Conservation (phyloP, 768 basidiomycete species). For the Rhodosporidiobolus sp. region DNA sequence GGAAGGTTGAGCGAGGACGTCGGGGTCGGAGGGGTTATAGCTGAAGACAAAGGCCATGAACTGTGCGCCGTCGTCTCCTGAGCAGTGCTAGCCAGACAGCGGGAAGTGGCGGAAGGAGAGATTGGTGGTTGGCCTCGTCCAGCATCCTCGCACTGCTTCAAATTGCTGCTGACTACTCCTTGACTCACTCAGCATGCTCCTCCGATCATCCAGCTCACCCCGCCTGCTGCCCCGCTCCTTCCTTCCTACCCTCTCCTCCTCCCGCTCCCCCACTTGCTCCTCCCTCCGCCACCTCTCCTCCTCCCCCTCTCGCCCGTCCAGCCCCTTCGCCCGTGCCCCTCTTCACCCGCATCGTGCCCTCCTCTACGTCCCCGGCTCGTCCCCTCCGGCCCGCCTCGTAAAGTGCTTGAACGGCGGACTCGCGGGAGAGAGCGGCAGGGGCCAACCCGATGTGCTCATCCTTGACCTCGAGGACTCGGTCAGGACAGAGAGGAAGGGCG, state of each 20-base stretch:
- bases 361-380: conserved; percentile 66
- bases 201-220: not conserved
- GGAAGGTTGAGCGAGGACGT: not conserved
- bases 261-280: not conserved
- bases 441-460: conserved; percentile 68
- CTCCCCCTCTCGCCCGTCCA: not conserved
- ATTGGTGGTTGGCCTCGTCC: too few relatives aligned
- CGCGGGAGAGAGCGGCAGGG: not conserved
- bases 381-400: conserved; percentile 67
- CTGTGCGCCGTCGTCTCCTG: too few relatives aligned
- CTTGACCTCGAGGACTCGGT: conserved; percentile 90
- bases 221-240: not conserved
- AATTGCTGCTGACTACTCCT: too few relatives aligned
- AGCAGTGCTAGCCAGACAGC: not conserved
- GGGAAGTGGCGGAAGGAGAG: not conserved
- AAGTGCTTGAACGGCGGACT: conserved; percentile 61
- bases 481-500: conserved; percentile 60
- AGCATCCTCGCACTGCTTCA: too few relatives aligned
- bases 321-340: not conserved
- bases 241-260: not conserved
- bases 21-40: conserved; percentile 8
- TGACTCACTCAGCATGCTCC: too few relatives aligned
- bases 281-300: not conserved
- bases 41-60: too few relatives aligned
- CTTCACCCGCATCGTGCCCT: conserved; percentile 9